Evolutionary conservation across 345 rosid species (phyloP).

Genomic region (Citrus glauca): DNA sequence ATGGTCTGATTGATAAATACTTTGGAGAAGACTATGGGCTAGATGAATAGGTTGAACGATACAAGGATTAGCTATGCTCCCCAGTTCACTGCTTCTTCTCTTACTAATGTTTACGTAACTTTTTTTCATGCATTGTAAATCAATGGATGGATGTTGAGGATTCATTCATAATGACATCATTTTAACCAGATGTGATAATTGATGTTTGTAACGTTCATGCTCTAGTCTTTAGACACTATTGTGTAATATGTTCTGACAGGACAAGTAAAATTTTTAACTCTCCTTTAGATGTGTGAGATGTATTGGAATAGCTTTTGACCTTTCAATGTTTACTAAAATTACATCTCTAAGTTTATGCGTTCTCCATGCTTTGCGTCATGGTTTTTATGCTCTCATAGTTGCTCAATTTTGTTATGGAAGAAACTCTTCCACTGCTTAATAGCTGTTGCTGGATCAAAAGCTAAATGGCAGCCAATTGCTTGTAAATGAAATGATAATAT

Average conservation of each 20-base stretch:
- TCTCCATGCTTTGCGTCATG: background rate
- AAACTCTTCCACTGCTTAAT: too few relatives aligned
- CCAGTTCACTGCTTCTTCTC: background rate
- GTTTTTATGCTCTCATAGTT: too few relatives aligned
- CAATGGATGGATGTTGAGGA: background rate
- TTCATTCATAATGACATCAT: background rate
- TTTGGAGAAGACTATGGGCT: constrained; percentile 90
- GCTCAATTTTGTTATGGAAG: too few relatives aligned
- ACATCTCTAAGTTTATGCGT: background rate
- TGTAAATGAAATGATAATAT: too few relatives aligned
- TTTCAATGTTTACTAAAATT: background rate
- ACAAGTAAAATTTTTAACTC: background rate
- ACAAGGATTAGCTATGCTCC: background rate
- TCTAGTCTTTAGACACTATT: background rate
- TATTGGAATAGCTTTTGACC: background rate
- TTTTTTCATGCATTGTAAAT: background rate
- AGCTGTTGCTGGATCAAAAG: too few relatives aligned
- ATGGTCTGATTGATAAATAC: constrained; percentile 78
- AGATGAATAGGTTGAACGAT: constrained; percentile 30
- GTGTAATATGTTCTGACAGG: background rate
- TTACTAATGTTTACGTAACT: background rate
- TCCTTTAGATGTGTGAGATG: background rate
- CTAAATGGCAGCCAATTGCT: too few relatives aligned
- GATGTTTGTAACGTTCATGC: background rate
- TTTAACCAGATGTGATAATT: background rate